Base-by-base conservation (phyloP, 2,329 filamentous ascomycete genomes). In the Bimuria novae-zelandiae region DNA sequence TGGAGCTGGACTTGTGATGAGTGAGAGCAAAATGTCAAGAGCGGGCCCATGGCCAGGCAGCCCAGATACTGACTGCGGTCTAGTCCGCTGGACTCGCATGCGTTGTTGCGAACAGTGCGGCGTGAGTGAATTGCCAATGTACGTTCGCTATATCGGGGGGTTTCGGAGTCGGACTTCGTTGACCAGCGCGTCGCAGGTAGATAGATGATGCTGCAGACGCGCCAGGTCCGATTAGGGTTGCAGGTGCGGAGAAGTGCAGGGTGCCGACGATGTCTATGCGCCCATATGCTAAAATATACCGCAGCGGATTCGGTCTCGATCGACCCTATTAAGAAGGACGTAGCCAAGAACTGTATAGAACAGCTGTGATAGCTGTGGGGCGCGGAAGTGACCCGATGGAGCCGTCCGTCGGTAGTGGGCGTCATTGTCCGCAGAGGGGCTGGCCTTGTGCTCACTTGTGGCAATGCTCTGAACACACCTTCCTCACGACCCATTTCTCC, bases 401-500 rank as follows among this genome's bases (percentile, higher is more conserved):
- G 12, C 29, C 23, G 33, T 11, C 30, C 7, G 32, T n/a, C n/a
- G n/a, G n/a, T n/a, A n/a, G n/a, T n/a, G n/a, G n/a, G n/a, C n/a
- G n/a, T n/a, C 8, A 37, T 21, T 17, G 22, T 29, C 11, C 27
- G 7, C 41, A 25, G 25, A 19, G 19, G 14, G 21, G 27, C 37
- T 25, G 25, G 7, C 14, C 16, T 25, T 17, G 11, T 17, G 12
- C 33, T 71, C 60, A 75, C 57, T 71, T 73, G 59, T 73, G 70
- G 32, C 64, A 67, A 55, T 76, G 73, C 55, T 76, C 72, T 17
- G 68, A 69, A 69, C 80, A 83, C 21, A 53, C 52, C 55, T 76
- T 69, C 41, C 78, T 69, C 11, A 82, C 63, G 11, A 80, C 79
- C 81, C 81, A 84, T 59, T 77, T 77, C 65, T 84, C 80, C 81